These are phyloP conservation scores for Aspergillus ustus DNA, from an alignment of 2,329 filamentous ascomycete species.

Conservation along the genomic window DNA sequence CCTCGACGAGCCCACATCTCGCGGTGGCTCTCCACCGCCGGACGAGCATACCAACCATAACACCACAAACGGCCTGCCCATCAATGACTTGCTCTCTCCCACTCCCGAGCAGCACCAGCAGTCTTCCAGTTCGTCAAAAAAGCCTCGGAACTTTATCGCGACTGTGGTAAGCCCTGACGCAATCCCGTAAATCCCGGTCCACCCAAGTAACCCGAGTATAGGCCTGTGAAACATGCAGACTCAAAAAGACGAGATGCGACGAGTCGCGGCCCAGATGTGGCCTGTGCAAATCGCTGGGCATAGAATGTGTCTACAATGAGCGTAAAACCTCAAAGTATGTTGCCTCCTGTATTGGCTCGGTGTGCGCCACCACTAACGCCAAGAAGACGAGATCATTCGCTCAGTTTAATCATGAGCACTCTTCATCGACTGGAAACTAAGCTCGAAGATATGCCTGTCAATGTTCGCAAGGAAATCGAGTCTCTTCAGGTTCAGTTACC, in stretches of 20 bases:
- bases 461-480: constrained; percentile 36
- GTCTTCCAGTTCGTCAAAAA: constrained; percentile 34
- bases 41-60: constrained; percentile 28
- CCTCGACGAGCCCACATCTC: constrained; percentile 36
- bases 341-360: background rate
- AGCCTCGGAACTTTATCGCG: constrained; percentile 45
- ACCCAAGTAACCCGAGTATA: constrained; percentile 23
- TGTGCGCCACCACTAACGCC: constrained; percentile 10
- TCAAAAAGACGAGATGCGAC: constrained; percentile 61
- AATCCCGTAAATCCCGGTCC: background rate
- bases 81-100: constrained; percentile 42
- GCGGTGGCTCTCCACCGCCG: constrained; percentile 29
- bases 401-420: constrained; percentile 60
- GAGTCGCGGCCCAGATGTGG: constrained; percentile 59
- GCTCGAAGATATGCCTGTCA: constrained; percentile 52
- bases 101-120: constrained; percentile 39
- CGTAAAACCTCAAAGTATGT: constrained; percentile 58
- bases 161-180: constrained; percentile 37
- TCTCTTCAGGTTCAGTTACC: constrained; percentile 37
- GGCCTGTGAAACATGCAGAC: constrained; percentile 59
- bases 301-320: constrained; percentile 59
- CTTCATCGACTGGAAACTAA: constrained; percentile 59
- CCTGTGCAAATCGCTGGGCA: constrained; percentile 53
- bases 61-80: constrained; percentile 33
- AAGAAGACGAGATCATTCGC: constrained; percentile 56